Conservation (phyloP, 73 alveolate genomes). For the Urostyla sp. region DNA sequence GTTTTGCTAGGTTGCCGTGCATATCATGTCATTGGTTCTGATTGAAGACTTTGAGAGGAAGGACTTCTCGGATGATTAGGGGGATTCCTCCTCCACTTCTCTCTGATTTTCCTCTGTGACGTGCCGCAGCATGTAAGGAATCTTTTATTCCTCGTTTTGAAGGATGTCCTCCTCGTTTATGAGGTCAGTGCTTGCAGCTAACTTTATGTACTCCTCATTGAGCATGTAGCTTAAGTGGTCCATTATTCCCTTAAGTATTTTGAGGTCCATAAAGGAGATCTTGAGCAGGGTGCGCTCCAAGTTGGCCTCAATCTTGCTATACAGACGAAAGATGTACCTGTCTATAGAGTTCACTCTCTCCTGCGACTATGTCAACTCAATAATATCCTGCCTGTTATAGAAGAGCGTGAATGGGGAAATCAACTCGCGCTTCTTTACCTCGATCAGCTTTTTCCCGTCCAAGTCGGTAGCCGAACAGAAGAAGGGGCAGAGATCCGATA, state of each 20-base stretch:
- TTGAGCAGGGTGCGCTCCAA: slow-evolving; percentile 49
- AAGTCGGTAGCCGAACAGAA: slow-evolving; percentile 59
- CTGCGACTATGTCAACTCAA: slow-evolving; percentile 28
- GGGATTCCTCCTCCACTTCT: too few relatives aligned
- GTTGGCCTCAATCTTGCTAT: slow-evolving; percentile 38
- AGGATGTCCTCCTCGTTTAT: too few relatives aligned
- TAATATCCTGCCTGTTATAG: slow-evolving; percentile 38
- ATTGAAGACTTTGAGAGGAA: too few relatives aligned
- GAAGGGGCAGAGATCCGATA: slow-evolving; percentile 60
- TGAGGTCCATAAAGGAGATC: slow-evolving; percentile 52
- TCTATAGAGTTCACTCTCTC: slow-evolving; percentile 27
- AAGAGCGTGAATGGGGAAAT: slow-evolving; percentile 61
- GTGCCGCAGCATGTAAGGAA: too few relatives aligned
- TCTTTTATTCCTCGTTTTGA: neutral
- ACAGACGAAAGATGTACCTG: slow-evolving; percentile 18
- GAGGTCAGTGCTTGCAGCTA: too few relatives aligned
- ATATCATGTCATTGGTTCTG: too few relatives aligned
- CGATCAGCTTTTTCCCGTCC: slow-evolving; percentile 52
- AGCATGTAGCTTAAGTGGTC: slow-evolving; percentile 50
- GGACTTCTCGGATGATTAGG: too few relatives aligned
- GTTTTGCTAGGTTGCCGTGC: too few relatives aligned
- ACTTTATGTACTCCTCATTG: slow-evolving; percentile 43
- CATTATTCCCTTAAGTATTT: slow-evolving; percentile 46
- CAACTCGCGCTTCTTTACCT: slow-evolving; percentile 59
- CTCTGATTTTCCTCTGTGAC: too few relatives aligned